Conservation (phyloP, 306 rosid species). For the Begonia peltatifolia region DNA sequence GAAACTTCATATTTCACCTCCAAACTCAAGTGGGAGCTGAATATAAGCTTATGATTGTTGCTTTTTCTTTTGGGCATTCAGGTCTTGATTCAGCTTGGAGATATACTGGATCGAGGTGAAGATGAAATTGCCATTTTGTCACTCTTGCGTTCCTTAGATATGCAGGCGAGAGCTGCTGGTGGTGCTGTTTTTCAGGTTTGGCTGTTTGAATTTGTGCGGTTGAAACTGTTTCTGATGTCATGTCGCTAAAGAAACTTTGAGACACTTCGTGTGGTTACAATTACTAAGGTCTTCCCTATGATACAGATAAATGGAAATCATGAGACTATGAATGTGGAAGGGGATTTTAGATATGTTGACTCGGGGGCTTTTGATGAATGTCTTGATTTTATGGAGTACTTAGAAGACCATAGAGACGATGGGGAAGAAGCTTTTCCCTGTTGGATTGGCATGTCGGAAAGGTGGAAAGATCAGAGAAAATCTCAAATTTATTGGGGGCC, state of each 20-base stretch:
- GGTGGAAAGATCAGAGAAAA: slow-evolving; percentile 37
- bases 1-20: neutral
- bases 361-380: slow-evolving; percentile 78
- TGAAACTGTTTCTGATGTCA: too few relatives aligned
- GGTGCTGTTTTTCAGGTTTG: slow-evolving; percentile 97
- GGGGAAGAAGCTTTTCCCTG: slow-evolving; percentile 58
- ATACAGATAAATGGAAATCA: slow-evolving; percentile 84
- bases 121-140: slow-evolving; percentile 93
- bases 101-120: slow-evolving; percentile 88
- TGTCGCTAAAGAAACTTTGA: too few relatives aligned
- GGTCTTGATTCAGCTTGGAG: slow-evolving; percentile 94
- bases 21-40: too few relatives aligned
- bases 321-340: slow-evolving; percentile 92
- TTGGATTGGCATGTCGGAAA: slow-evolving; percentile 58
- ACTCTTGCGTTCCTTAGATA: slow-evolving; percentile 65
- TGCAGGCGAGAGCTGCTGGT: slow-evolving; percentile 68
- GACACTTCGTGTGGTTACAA: too few relatives aligned
- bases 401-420: slow-evolving; percentile 32
- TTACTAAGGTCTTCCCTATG: neutral
- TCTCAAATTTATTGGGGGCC: slow-evolving; percentile 54
- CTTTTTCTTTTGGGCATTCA: slow-evolving; percentile 7
- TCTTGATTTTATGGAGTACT: slow-evolving; percentile 57
- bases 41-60: too few relatives aligned
- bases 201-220: neutral
- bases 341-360: slow-evolving; percentile 80